Evolutionary conservation across 768 basidiomycete species (phyloP).

Genomic region (Mycena rosella): DNA sequence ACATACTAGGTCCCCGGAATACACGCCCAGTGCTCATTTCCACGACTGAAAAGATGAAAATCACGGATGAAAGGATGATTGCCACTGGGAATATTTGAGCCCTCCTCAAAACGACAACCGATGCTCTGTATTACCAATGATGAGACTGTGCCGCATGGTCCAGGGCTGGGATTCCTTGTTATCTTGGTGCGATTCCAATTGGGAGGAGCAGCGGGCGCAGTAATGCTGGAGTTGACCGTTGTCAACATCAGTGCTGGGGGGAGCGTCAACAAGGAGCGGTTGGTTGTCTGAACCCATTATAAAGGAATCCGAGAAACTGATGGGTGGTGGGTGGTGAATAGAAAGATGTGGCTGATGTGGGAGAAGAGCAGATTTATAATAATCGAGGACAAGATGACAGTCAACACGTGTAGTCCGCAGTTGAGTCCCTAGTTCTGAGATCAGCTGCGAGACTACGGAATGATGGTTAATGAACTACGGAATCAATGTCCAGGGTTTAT

Average conservation of each 20-base stretch:
- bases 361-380: neutral
- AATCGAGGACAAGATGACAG: too few species aligned
- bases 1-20: neutral
- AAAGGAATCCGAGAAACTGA: neutral
- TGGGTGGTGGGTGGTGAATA: too few species aligned
- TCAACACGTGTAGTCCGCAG: too few species aligned
- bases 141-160: neutral
- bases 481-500: too few species aligned
- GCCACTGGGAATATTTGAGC: constrained; percentile 1
- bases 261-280: constrained; percentile 6
- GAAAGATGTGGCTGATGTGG: neutral
- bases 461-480: too few species aligned
- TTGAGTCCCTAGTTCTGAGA: too few species aligned
- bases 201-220: constrained; percentile 12
- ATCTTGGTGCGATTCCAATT: neutral
- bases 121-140: constrained; percentile 3
- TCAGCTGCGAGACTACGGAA: too few species aligned
- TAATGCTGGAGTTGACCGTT: neutral
- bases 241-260: neutral
- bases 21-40: neutral
- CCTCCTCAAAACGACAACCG: neutral
- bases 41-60: constrained; percentile 2
- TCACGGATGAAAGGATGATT: neutral
- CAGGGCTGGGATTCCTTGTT: neutral
- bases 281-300: constrained; percentile 15